Percentiles rank a stretch among this genome's conserved stretches.
Evolutionary conservation across 495 filamentous ascomycete genomes (phyloP).

Genomic region (Parathielavia appendiculata): DNA sequence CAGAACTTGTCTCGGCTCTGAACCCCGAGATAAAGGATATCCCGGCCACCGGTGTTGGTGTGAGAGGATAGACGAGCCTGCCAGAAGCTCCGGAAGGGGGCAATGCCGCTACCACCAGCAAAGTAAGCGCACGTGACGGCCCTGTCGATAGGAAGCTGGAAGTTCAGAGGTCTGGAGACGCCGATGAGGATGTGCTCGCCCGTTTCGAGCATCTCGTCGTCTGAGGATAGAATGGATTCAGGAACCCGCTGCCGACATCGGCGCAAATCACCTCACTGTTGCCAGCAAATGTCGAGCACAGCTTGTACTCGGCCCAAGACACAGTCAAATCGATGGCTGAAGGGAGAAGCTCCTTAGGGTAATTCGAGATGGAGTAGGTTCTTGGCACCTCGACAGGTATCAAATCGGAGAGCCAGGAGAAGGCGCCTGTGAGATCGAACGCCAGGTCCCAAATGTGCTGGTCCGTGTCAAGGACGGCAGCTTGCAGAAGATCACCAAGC

Average conservation of each 20-base stretch:
- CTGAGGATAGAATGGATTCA: slow-evolving; percentile 40
- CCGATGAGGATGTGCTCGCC: slow-evolving; percentile 44
- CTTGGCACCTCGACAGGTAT: slow-evolving; percentile 45
- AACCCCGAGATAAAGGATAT: slow-evolving; percentile 48
- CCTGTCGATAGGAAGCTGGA: slow-evolving; percentile 44
- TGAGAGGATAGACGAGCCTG: slow-evolving; percentile 36
- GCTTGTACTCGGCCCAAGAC: slow-evolving; percentile 44
- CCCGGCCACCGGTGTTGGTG: slow-evolving; percentile 36
- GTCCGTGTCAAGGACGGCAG: slow-evolving; percentile 41
- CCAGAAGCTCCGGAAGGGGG: slow-evolving; percentile 50
- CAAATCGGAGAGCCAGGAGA: slow-evolving; percentile 44
- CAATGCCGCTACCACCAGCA: slow-evolving; percentile 48
- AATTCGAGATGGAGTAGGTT: slow-evolving; percentile 47
- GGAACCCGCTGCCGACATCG: slow-evolving; percentile 47
- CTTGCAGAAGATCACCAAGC: slow-evolving; percentile 43
- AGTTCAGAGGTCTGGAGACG: slow-evolving; percentile 46
- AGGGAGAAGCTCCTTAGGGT: slow-evolving; percentile 44
- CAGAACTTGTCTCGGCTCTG: slow-evolving; percentile 48
- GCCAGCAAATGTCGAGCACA: slow-evolving; percentile 39
- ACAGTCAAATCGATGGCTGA: slow-evolving; percentile 45
- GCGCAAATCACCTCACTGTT: slow-evolving; percentile 30
- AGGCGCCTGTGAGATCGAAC: slow-evolving; percentile 36
- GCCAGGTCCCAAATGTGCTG: slow-evolving; percentile 46
- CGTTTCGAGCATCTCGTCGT: slow-evolving; percentile 30
- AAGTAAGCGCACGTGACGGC: slow-evolving; percentile 48